phyloP scores from a whole-genome alignment of 1,139 yeast genomes.

The Williopsis jadinii region DNA sequence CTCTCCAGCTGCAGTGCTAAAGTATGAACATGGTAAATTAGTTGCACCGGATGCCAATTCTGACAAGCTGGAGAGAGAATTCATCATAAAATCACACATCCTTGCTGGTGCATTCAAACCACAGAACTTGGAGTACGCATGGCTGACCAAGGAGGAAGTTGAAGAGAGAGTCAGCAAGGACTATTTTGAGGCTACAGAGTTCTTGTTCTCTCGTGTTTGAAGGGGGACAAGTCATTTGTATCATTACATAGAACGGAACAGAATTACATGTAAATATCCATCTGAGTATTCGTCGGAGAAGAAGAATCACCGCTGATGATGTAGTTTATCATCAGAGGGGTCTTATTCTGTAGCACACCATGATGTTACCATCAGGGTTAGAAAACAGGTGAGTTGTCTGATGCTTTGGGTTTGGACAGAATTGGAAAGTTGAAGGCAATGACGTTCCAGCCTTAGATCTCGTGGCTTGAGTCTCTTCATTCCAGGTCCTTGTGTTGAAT shows the following conservation, averaged over 20 bases:
- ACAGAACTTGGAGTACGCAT: constrained; percentile 47
- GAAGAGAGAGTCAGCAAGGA: constrained; percentile 42
- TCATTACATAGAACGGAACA: neutral
- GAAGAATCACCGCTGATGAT: too few species aligned
- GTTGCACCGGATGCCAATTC: constrained; percentile 14
- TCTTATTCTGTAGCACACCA: constrained; percentile 10
- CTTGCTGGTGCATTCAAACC: constrained; percentile 75
- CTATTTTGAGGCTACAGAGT: constrained; percentile 49
- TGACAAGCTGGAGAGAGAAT: constrained; percentile 29
- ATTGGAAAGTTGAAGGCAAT: constrained; percentile 31
- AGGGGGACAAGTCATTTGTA: neutral
- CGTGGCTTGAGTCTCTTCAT: constrained; percentile 29
- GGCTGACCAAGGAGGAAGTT: constrained; percentile 85
- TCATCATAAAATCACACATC: constrained; percentile 80
- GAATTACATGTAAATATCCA: constrained; percentile 1
- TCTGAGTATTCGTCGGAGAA: too few species aligned
- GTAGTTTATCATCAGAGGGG: neutral
- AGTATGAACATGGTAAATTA: constrained; percentile 24
- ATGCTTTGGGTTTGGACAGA: constrained; percentile 31
- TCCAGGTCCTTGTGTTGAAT: constrained; percentile 30
- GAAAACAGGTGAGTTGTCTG: constrained; percentile 29
- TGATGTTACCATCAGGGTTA: constrained; percentile 31
- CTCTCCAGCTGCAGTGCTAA: constrained; percentile 72
- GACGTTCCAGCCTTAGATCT: constrained; percentile 33
- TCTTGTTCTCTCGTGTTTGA: constrained; percentile 43